Evolutionary conservation across 163 green algal species (phyloP).

Genomic region (Scenedesmus sp.): DNA sequence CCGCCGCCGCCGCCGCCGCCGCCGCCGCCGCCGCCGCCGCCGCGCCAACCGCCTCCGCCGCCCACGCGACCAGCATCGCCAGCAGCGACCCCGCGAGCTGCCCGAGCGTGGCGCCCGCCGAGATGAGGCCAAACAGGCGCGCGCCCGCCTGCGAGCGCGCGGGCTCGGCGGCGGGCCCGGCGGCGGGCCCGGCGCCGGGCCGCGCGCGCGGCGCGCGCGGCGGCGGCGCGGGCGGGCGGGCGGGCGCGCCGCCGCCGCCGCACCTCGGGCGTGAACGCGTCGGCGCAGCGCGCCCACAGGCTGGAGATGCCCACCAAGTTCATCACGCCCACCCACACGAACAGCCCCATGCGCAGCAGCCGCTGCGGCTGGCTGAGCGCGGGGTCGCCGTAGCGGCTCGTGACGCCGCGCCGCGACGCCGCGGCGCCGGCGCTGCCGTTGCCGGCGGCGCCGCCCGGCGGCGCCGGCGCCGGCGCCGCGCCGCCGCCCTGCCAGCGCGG

Average conservation of each 20-base stretch:
- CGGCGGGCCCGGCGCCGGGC: too few relatives aligned
- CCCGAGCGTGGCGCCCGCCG: slow-evolving; percentile 65
- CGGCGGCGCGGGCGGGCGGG: too few relatives aligned
- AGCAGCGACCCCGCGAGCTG: slow-evolving; percentile 68
- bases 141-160: slow-evolving; percentile 50
- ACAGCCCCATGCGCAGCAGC: slow-evolving; percentile 59
- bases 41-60: not conserved
- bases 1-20: not conserved
- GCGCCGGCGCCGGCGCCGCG: not conserved
- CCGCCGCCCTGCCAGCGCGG: slow-evolving; percentile 5
- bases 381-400: slow-evolving; percentile 17
- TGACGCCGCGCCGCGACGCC: not conserved
- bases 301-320: slow-evolving; percentile 73
- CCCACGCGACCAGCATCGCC: not conserved
- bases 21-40: not conserved
- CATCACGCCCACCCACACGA: slow-evolving; percentile 73
- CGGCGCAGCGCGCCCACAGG: slow-evolving; percentile 81
- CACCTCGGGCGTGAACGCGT: slow-evolving; percentile 76
- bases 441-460: not conserved
- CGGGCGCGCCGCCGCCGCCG: too few relatives aligned
- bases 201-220: too few relatives aligned
- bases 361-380: slow-evolving; percentile 10
- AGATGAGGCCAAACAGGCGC: slow-evolving; percentile 79
- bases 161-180: too few relatives aligned
- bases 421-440: not conserved